These are phyloP conservation scores for Melanomma pulvis-pyrius DNA, from an alignment of 495 filamentous ascomycete genomes.

Conservation along the genomic window DNA sequence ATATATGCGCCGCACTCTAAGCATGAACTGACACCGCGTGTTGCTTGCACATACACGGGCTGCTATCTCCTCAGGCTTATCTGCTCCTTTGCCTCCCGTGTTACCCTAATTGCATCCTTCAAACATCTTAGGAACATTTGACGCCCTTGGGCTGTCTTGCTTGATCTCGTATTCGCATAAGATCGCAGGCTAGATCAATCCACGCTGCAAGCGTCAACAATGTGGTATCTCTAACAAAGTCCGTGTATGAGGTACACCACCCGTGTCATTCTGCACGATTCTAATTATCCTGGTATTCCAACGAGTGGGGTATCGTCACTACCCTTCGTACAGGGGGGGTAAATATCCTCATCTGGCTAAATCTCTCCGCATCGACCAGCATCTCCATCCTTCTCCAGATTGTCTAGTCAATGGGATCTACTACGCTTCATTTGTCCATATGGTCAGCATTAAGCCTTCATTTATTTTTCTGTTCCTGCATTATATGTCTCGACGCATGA, in stretches of 20 bases:
- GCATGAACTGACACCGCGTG: not conserved
- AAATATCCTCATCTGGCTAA: conserved; percentile 32
- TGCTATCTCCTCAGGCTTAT: not conserved
- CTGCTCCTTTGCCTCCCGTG: not conserved
- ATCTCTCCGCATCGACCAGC: conserved; percentile 14
- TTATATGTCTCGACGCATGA: conserved; percentile 4
- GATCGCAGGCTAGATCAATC: not conserved
- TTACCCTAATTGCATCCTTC: not conserved
- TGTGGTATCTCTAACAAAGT: not conserved
- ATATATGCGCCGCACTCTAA: conserved; percentile 1
- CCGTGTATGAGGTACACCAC: not conserved
- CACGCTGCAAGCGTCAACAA: not conserved
- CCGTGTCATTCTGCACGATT: not conserved
- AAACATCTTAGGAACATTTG: not conserved
- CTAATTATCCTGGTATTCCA: not conserved
- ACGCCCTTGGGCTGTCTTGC: not conserved
- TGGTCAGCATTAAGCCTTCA: conserved; percentile 2
- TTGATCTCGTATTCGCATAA: not conserved
- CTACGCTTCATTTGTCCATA: conserved; percentile 16
- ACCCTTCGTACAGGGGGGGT: not conserved
- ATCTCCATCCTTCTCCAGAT: conserved; percentile 13
- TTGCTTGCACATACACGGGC: not conserved
- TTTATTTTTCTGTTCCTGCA: conserved; percentile 27
- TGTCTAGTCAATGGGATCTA: conserved; percentile 1
- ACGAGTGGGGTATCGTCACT: not conserved